phyloP scores from a whole-genome alignment of 1,284 basidiomycete genomes.

The Porogramme epimiltina region DNA sequence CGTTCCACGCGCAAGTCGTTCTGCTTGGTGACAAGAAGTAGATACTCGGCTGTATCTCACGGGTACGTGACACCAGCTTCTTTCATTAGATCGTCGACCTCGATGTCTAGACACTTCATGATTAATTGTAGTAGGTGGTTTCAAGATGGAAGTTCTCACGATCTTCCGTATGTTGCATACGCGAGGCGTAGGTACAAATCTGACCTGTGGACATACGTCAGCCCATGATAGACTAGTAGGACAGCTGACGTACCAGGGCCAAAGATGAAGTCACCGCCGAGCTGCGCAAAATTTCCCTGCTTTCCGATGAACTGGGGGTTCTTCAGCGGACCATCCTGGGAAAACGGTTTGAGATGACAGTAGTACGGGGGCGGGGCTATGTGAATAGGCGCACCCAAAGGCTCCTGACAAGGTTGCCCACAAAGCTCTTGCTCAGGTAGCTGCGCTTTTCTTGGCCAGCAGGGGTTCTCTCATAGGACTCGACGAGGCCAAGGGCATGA shows the following conservation, averaged over 20 bases:
- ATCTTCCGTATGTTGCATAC: slow-evolving; percentile 65
- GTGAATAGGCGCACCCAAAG: slow-evolving; percentile 46
- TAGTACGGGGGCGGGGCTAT: not conserved
- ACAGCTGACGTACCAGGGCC: slow-evolving; percentile 46
- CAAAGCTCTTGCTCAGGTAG: slow-evolving; percentile 41
- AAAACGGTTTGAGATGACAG: not conserved
- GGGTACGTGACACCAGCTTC: slow-evolving; percentile 29
- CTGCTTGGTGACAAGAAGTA: no score
- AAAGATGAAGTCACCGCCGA: slow-evolving; percentile 65
- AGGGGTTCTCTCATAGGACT: slow-evolving; percentile 46
- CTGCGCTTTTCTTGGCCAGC: slow-evolving; percentile 45
- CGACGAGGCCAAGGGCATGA: slow-evolving; percentile 51
- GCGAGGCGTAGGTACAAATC: slow-evolving; percentile 48
- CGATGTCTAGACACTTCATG: slow-evolving; percentile 37
- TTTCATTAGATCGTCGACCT: slow-evolving; percentile 45
- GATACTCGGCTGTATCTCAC: slow-evolving; percentile 12
- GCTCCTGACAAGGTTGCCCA: slow-evolving; percentile 41
- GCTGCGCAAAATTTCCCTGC: slow-evolving; percentile 58
- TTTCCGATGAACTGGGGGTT: slow-evolving; percentile 52
- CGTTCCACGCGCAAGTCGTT: no score
- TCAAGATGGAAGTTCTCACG: slow-evolving; percentile 41
- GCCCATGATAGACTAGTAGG: not conserved
- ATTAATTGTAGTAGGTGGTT: no score
- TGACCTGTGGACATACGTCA: slow-evolving; percentile 21
- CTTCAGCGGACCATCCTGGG: slow-evolving; percentile 45